Conservation (phyloP, 2,329 filamentous ascomycete species). For the Cadophora sp. region DNA sequence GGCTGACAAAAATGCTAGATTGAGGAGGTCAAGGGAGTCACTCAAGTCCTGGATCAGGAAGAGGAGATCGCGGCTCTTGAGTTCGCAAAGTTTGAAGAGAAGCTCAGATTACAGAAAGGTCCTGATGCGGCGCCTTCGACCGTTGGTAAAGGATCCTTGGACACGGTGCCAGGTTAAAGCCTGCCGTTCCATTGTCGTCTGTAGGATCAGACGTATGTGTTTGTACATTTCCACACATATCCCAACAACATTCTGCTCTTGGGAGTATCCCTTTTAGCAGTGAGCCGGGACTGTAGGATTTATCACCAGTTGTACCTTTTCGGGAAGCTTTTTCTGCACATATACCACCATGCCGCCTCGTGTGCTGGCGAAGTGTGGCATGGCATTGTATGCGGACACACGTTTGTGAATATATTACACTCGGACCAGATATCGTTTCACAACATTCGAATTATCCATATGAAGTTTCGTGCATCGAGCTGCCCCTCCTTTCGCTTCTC, state of each 20-base stretch:
- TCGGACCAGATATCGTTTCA: slow-evolving; percentile 32
- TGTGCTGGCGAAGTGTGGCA: background rate
- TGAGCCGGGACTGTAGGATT: slow-evolving; percentile 4
- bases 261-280: slow-evolving; percentile 1
- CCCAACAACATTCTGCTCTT: background rate
- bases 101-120: slow-evolving; percentile 63
- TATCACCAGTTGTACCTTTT: background rate
- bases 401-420: slow-evolving; percentile 20
- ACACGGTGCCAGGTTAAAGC: slow-evolving; percentile 37
- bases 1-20: slow-evolving; percentile 62
- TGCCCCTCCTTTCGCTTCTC: slow-evolving; percentile 30
- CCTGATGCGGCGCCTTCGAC: slow-evolving; percentile 38
- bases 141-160: slow-evolving; percentile 38
- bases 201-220: background rate
- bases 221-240: background rate
- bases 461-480: slow-evolving; percentile 34
- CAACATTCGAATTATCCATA: slow-evolving; percentile 37
- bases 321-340: background rate
- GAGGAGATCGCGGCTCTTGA: slow-evolving; percentile 87
- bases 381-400: background rate
- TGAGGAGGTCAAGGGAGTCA: slow-evolving; percentile 91
- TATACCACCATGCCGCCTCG: background rate
- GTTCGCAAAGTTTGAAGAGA: slow-evolving; percentile 96
- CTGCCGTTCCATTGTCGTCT: slow-evolving; percentile 4
- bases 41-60: slow-evolving; percentile 89